phyloP scores from a whole-genome alignment of 768 basidiomycete genomes.

The Podaxis sp. region DNA sequence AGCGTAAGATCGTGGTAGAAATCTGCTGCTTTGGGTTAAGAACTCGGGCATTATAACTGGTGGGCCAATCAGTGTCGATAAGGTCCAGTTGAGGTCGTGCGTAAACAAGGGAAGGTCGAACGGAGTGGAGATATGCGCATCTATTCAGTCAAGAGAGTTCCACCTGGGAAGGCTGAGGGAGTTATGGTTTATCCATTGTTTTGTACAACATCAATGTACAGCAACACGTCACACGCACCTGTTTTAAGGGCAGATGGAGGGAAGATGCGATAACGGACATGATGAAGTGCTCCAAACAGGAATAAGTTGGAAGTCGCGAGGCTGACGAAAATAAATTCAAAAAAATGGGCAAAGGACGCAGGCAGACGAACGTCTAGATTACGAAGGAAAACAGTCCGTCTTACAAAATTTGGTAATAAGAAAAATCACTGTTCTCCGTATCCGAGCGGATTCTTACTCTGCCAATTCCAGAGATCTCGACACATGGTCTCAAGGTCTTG shows the following conservation, averaged over 20 bases:
- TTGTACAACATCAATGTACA: not conserved
- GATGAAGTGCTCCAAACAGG: not conserved
- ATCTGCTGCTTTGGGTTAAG: not conserved
- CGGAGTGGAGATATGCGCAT: not conserved
- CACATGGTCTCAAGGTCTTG: slow-evolving; percentile 90
- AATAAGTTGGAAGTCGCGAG: not conserved
- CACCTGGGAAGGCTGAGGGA: not conserved
- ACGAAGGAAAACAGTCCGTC: not conserved
- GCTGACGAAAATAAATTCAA: not conserved
- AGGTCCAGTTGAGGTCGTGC: too few species aligned
- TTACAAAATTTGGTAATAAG: not conserved
- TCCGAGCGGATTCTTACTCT: slow-evolving; percentile 85
- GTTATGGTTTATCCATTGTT: not conserved
- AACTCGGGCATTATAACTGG: not conserved
- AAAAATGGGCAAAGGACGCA: not conserved
- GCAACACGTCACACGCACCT: not conserved
- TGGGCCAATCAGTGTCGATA: not conserved
- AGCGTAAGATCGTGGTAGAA: slow-evolving; percentile 1
- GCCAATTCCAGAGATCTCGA: slow-evolving; percentile 98
- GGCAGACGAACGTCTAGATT: not conserved
- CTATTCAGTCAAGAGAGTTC: not conserved
- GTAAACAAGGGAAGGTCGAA: not conserved
- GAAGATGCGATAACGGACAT: not conserved
- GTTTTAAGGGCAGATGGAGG: not conserved
- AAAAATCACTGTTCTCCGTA: slow-evolving; percentile 44